Base-by-base conservation (phyloP, 371 early-diverging fungal species). In the Saksenaea vasiformis region DNA sequence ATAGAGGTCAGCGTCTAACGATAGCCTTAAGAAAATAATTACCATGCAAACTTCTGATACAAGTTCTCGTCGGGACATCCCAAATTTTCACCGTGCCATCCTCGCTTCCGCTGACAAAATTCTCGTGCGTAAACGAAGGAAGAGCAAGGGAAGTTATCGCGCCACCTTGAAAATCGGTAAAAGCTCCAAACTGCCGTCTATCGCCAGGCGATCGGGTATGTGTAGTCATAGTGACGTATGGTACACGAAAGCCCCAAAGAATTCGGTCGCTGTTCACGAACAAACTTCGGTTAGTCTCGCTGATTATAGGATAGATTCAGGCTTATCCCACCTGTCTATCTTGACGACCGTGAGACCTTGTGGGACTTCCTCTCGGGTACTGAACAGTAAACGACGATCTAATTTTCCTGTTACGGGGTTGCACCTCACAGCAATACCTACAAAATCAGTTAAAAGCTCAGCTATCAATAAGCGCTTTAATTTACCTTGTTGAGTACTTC, bases 331-430 rank as follows among this genome's bases (percentile, higher is more conserved):
- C 71, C 69, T 68, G 24, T 82, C 79, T 24, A 80, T 67, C 35
- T 66, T 55, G 5, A 77, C 67, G 0, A 70, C 67, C 2, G 71
- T 70, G 1, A 84, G 61, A 19, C 55, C 68, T 0, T 70, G 22
- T 5, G 69, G 71, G 2, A 74, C 58, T 11, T 60, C 61, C 17
- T 76, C 78, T 10, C 72, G 72, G 2, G 79, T 77, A 53, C 78
- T 72, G 38, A 68, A 80, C 5, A 82, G 60, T 3, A 72, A 35
- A 19, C 73, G 80, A 9, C 73, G 70, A 60, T 75, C 76, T 0
- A 80, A 61, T 39, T 77, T 81, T 17, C 84, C 84, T 1, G 78
- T 84, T 9, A 60, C 54, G 10, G 77, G 76, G 58, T 82, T 75
- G 35, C 79, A 81, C 41, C 68, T 68, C 19, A 73, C 77, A 22